Evolutionary conservation across 2,329 filamentous ascomycete species (phyloP).

Genomic region (Chaetothyriales sp.): DNA sequence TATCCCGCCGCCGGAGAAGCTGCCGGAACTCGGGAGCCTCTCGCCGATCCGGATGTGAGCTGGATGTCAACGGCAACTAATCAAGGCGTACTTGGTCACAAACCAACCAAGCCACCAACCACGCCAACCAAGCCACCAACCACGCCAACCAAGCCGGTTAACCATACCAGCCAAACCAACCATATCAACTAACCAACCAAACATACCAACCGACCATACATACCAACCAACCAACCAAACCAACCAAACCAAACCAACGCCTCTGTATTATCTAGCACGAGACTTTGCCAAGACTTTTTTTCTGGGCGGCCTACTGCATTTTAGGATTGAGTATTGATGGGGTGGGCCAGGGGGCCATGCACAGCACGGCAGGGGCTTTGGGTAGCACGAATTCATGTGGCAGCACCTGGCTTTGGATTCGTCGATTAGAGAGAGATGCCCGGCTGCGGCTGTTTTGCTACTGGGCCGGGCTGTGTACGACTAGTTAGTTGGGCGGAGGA

Average conservation of each 20-base stretch:
- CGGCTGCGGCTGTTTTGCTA: too few species aligned
- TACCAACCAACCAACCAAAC: background rate
- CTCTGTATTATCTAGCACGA: background rate
- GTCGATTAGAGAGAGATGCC: background rate
- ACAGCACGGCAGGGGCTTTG: background rate
- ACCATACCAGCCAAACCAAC: background rate
- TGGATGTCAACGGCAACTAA: background rate
- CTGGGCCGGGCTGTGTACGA: too few species aligned
- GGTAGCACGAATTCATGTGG: background rate
- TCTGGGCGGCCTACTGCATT: background rate
- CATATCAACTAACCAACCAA: background rate
- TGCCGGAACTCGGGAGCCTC: slow-evolving; percentile 36
- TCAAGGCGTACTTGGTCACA: background rate
- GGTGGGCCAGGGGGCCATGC: background rate
- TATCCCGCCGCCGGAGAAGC: slow-evolving; percentile 20
- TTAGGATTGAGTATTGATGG: background rate
- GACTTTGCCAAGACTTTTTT: background rate
- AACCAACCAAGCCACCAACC: background rate
- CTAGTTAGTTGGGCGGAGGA: too few species aligned
- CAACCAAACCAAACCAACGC: background rate
- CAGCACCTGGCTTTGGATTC: background rate
- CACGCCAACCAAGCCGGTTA: too few species aligned
- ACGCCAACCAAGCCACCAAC: background rate
- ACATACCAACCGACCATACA: too few species aligned
- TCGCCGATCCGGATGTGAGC: slow-evolving; percentile 34